These are phyloP conservation scores for Neoboletus magnificus DNA, from an alignment of 768 basidiomycete species.

Conservation along the genomic window DNA sequence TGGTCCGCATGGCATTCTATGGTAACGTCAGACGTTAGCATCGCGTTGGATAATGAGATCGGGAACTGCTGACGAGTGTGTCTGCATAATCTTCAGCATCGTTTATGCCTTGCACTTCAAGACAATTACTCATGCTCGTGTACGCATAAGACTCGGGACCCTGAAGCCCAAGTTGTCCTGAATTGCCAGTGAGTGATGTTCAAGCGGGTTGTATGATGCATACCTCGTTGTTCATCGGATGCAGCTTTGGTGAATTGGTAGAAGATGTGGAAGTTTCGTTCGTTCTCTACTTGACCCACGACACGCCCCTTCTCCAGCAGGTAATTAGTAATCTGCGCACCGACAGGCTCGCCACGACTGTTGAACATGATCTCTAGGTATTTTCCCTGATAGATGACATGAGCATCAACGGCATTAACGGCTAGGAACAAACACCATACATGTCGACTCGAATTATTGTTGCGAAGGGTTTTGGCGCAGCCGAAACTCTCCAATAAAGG, in stretches of 20 bases:
- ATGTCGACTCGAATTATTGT: conserved; percentile 98
- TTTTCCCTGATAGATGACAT: conserved; percentile 67
- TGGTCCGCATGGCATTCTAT: conserved; percentile 89
- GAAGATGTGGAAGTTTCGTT: conserved; percentile 98
- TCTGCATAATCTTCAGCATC: conserved; percentile 85
- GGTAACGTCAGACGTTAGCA: neutral
- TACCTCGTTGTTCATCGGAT: conserved; percentile 83
- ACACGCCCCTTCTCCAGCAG: conserved; percentile 95
- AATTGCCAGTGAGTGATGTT: conserved; percentile 13
- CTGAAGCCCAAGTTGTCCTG: conserved; percentile 93
- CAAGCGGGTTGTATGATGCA: conserved; percentile 12
- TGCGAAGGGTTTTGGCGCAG: conserved; percentile 97
- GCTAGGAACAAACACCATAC: conserved; percentile 47
- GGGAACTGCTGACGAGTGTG: conserved; percentile 63
- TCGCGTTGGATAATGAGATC: neutral
- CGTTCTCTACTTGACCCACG: conserved; percentile 93
- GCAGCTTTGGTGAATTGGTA: conserved; percentile 99
- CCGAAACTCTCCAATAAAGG: conserved; percentile 97
- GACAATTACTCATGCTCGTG: conserved; percentile 87
- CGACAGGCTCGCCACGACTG: conserved; percentile 84
- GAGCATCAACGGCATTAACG: conserved; percentile 2
- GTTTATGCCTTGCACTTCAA: conserved; percentile 88
- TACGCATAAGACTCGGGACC: conserved; percentile 95
- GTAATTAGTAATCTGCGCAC: conserved; percentile 98
- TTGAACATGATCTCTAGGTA: conserved; percentile 99